Conservation (phyloP, 495 filamentous ascomycete species). For the Cetradonia linearis region DNA sequence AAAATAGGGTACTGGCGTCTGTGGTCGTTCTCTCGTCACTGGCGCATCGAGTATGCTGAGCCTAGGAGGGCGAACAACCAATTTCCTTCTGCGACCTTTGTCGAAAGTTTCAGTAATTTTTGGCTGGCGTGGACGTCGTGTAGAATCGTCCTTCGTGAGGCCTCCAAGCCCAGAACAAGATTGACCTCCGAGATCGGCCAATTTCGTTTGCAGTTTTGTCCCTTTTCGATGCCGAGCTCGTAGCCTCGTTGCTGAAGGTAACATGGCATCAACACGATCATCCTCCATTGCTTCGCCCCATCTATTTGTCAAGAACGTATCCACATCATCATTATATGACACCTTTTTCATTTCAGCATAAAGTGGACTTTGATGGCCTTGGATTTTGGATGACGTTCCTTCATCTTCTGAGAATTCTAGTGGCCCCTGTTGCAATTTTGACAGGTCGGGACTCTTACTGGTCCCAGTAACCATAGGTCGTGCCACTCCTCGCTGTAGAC, state of each 20-base stretch:
- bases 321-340: constrained; percentile 29
- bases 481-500: constrained; percentile 48
- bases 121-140: constrained; percentile 31
- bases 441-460: constrained; percentile 27
- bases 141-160: constrained; percentile 28
- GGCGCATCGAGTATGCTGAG: constrained; percentile 67
- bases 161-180: constrained; percentile 20
- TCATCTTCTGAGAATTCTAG: constrained; percentile 27
- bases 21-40: constrained; percentile 30
- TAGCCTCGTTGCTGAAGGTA: constrained; percentile 28
- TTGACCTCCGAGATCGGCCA: constrained; percentile 23
- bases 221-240: neutral
- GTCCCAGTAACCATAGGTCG: constrained; percentile 18
- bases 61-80: constrained; percentile 33
- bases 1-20: constrained; percentile 51
- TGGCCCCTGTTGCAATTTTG: constrained; percentile 21
- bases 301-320: neutral
- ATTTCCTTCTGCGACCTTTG: constrained; percentile 9
- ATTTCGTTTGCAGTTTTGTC: constrained; percentile 24
- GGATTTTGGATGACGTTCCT: constrained; percentile 16
- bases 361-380: neutral
- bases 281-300: constrained; percentile 39
- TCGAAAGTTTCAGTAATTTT: constrained; percentile 37
- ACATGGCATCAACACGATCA: constrained; percentile 49
- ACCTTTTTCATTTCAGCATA: constrained; percentile 18